These are phyloP conservation scores for Penicillium sp. DNA, from an alignment of 2,329 filamentous ascomycete species.

Conservation along the genomic window DNA sequence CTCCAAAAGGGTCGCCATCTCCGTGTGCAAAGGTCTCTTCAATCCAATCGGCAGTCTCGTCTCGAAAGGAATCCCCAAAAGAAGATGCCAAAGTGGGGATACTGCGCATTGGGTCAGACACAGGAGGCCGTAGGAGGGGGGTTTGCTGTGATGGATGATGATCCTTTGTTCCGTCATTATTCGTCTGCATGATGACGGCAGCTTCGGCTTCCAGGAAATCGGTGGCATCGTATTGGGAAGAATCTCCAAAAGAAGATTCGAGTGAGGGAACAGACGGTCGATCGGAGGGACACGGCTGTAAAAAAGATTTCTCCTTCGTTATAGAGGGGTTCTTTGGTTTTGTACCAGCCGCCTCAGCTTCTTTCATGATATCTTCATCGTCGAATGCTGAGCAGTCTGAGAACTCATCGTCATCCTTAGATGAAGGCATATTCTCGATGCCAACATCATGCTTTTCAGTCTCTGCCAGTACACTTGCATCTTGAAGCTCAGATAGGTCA, in stretches of 20 bases:
- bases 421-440: constrained; percentile 1
- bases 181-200: constrained; percentile 13
- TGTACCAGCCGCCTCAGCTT: constrained; percentile 19
- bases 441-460: neutral
- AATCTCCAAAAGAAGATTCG: constrained; percentile 18
- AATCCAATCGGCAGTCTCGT: constrained; percentile 35
- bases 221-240: constrained; percentile 33
- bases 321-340: neutral
- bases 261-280: neutral
- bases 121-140: neutral
- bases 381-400: constrained; percentile 37
- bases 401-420: constrained; percentile 32
- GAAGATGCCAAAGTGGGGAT: constrained; percentile 10
- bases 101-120: neutral
- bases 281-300: neutral
- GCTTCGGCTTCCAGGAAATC: constrained; percentile 25
- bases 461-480: neutral
- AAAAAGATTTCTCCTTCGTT: neutral
- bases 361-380: constrained; percentile 30
- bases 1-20: constrained; percentile 19
- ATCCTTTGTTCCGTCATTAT: constrained; percentile 2
- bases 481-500: constrained; percentile 12
- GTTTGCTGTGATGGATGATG: neutral
- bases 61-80: constrained; percentile 32
- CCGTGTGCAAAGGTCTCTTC: constrained; percentile 22